phyloP scores from a whole-genome alignment of 306 rosid species.

The Cucurbita moschata region DNA sequence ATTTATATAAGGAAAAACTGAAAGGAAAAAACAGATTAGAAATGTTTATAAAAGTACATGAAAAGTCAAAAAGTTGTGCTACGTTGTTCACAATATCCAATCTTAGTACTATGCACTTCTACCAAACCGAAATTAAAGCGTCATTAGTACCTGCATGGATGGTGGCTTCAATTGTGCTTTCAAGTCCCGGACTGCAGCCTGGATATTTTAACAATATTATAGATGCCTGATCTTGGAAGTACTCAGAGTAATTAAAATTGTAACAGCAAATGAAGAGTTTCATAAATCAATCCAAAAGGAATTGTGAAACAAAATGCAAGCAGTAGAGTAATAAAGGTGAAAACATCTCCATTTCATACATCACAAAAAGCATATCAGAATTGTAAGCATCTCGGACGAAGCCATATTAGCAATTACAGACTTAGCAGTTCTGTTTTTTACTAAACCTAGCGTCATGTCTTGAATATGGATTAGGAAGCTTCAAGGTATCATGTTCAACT shows the following conservation, averaged over 20 bases:
- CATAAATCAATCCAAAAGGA: background rate
- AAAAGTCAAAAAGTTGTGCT: background rate
- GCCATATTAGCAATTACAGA: background rate
- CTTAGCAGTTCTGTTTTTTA: background rate
- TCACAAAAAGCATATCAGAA: background rate
- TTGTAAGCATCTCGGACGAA: background rate
- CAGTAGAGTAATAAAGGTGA: background rate
- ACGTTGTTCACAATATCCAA: background rate
- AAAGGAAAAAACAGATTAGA: background rate
- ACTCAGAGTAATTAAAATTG: background rate
- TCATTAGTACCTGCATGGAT: conserved; percentile 67
- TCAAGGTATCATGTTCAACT: background rate
- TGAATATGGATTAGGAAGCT: background rate
- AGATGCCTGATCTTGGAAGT: background rate
- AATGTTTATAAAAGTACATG: background rate
- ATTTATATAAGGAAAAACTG: background rate
- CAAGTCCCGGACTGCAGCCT: conserved; percentile 83
- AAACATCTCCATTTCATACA: background rate
- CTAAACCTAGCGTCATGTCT: background rate
- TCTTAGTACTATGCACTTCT: background rate
- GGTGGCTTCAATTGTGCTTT: conserved; percentile 84
- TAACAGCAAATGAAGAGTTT: background rate
- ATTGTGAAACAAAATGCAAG: conserved; percentile 2
- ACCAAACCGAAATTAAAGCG: background rate
- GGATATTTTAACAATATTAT: conserved; percentile 14